A percentile compares a stretch with the other conserved stretches of the same genome.
phyloP scores from a whole-genome alignment of 2,329 filamentous ascomycete genomes.

The Claviceps citrina region DNA sequence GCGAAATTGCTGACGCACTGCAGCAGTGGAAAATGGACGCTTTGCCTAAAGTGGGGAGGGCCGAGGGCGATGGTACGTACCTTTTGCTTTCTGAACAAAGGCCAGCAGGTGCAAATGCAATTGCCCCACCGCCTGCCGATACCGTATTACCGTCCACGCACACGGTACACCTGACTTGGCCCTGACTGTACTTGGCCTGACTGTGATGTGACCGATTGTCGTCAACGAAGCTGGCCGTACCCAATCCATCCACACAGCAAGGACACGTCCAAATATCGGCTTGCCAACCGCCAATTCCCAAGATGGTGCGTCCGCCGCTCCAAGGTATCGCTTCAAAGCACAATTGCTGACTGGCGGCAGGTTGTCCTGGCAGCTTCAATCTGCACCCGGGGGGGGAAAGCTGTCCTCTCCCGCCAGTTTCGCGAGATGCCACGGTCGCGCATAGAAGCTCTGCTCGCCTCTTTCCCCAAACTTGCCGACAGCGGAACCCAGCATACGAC shows the following conservation, averaged over 20 bases:
- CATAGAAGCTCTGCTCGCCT: constrained; percentile 90
- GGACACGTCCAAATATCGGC: not conserved
- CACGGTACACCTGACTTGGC: not conserved
- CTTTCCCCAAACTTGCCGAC: constrained; percentile 94
- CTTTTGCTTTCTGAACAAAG: too few species aligned
- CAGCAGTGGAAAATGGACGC: not conserved
- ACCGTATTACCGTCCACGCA: too few species aligned
- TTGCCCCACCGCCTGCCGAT: too few species aligned
- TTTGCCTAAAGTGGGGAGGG: not conserved
- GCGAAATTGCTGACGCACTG: not conserved
- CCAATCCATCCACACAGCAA: not conserved
- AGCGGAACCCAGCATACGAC: constrained; percentile 94
- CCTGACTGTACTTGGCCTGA: constrained; percentile 2
- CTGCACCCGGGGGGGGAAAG: constrained; percentile 95
- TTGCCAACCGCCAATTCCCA: constrained; percentile 14
- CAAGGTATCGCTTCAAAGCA: not conserved
- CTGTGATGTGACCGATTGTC: not conserved
- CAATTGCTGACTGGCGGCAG: constrained; percentile 29
- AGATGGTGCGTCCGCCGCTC: constrained; percentile 22
- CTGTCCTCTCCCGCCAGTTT: constrained; percentile 94
- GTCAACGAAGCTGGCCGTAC: not conserved
- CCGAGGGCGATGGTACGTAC: not conserved
- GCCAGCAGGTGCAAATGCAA: too few species aligned
- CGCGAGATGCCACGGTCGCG: constrained; percentile 93
- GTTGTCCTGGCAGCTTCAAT: constrained; percentile 98